Evolutionary conservation across 2,329 filamentous ascomycete species (phyloP), one percentile per base, ranked within the genome.

Genomic region (Dactylonectria estremocensis): DNA sequence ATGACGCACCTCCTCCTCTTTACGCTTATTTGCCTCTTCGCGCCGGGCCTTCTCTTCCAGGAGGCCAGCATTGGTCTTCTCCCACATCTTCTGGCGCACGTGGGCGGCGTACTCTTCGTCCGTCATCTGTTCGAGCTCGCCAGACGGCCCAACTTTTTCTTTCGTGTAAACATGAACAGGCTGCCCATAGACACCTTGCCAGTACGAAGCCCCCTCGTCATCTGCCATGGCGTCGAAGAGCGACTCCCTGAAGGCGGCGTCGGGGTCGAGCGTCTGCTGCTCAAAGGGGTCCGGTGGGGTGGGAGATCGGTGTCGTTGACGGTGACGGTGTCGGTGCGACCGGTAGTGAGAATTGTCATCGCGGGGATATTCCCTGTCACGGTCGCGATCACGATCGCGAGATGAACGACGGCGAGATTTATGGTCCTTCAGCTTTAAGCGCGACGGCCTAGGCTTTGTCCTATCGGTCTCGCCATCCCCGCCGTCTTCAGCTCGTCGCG

Each of bases 201-300:
- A 99, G 83, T 96, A 99, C 8, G 91, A 89, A 2, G 96, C 96
- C 53, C 95, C 96, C 82, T 99, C 96, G 78, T 98, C 95, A 80
- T 99, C 96, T 43, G 95, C 95, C 81, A 99, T 92, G 35, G 96
- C 96, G 80, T 99, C 96, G 82, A 98, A 98, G 5, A 99, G 90
- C 1, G 95, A 97, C 80, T 97, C 94, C 33, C 94, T 91, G 80
- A 99, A 99, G 1, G 95, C 94, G 0, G 88, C 85, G 46, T 94
- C 91, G 0, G 93, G 87, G 72, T 92, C 89, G 16, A 93, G 83
- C 0, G 83, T 79, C 2, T 82, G 80, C 3, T 81, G 80, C 0
- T 83, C 83, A 72, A 84, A 80, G 0, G 86, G 85, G 66, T 89
- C 84, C 0, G 81, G 80, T 0, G 84, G 83, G 3, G 85, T 84